Conservation (phyloP, 176 grass and related monocot genomes). For the Puccinellia tenuiflora region DNA sequence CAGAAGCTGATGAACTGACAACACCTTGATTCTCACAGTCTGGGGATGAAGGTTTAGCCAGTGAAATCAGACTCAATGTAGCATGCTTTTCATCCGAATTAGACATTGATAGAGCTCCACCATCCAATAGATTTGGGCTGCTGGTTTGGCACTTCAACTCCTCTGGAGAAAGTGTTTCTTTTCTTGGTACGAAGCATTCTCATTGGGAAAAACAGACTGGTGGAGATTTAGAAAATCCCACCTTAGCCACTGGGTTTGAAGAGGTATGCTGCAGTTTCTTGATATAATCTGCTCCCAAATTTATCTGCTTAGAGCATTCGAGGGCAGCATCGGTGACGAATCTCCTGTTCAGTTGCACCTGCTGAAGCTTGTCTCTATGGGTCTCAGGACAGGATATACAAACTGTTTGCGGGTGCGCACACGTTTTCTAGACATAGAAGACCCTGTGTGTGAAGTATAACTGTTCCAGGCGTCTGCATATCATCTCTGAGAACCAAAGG, state of each 20-base stretch:
- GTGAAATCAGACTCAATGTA: constrained; percentile 33
- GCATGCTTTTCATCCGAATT: constrained; percentile 34
- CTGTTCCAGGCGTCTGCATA: constrained; percentile 74
- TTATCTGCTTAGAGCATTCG: not conserved
- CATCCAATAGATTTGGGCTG: not conserved
- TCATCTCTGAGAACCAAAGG: constrained; percentile 56
- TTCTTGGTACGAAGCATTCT: constrained; percentile 16
- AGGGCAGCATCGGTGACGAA: not conserved
- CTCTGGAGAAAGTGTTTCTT: constrained; percentile 6
- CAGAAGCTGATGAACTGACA: not conserved
- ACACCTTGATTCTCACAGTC: constrained; percentile 5
- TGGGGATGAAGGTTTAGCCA: constrained; percentile 38
- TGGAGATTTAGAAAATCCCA: constrained; percentile 14
- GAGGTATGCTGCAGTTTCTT: constrained; percentile 13
- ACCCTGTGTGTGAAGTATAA: constrained; percentile 45
- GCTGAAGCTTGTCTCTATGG: constrained; percentile 33
- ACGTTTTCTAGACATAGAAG: constrained; percentile 34
- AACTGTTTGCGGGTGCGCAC: constrained; percentile 47
- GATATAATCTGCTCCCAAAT: not conserved
- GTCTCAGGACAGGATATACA: constrained; percentile 50
- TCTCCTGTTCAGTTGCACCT: not conserved
- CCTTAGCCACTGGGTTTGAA: constrained; percentile 2
- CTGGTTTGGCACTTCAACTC: constrained; percentile 6
- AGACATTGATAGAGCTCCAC: constrained; percentile 13
- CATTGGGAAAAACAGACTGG: not conserved